These are phyloP conservation scores for Hevea brasiliensis DNA, from an alignment of 345 rosid species.

Conservation along the genomic window DNA sequence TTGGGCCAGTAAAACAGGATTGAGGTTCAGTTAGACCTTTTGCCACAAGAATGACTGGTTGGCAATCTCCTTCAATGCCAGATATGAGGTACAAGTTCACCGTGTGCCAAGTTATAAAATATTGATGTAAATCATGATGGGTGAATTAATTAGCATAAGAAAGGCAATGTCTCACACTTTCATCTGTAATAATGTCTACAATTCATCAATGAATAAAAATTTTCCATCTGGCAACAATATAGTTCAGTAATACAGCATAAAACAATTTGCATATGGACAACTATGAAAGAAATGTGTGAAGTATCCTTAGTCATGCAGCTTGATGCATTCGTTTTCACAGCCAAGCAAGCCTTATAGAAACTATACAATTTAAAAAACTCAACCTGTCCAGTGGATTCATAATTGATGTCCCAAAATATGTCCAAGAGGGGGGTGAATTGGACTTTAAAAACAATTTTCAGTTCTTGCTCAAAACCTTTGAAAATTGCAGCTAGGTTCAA, in stretches of 20 bases:
- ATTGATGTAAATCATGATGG: neutral
- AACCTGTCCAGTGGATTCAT: neutral
- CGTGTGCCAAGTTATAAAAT: neutral
- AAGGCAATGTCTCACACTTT: neutral
- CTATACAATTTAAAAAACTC: constrained; percentile 15
- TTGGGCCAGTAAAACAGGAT: no score
- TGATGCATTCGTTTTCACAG: constrained; percentile 9
- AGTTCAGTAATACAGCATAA: neutral
- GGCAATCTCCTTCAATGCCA: no score
- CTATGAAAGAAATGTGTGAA: neutral
- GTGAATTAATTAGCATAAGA: neutral
- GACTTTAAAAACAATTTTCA: no score
- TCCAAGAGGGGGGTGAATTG: no score
- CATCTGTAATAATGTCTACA: neutral
- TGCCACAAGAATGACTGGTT: no score
- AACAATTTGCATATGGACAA: neutral
- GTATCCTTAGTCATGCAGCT: neutral
- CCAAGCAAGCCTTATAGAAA: constrained; percentile 8
- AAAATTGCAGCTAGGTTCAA: no score
- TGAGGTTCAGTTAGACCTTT: no score
- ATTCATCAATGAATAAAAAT: neutral
- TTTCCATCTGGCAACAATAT: neutral
- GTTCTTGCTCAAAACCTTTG: no score
- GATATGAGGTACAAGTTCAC: no score
- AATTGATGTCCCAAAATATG: no score